Conservation (phyloP, 768 basidiomycete species). For the Inosperma sp. region DNA sequence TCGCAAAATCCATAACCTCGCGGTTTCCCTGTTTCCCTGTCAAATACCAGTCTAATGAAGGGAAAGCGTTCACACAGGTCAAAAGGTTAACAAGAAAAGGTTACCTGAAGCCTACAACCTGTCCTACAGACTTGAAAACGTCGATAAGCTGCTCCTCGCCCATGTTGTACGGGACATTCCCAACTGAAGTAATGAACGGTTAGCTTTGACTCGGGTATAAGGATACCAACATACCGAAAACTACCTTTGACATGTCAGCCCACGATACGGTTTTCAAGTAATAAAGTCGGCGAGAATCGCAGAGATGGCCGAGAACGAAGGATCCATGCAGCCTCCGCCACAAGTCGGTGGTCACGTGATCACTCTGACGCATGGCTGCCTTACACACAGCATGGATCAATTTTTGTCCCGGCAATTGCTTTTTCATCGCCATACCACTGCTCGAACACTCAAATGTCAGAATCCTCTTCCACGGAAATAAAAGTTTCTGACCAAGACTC, state of each 20-base stretch:
- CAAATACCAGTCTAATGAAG: conserved; percentile 68
- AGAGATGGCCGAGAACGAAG: no score
- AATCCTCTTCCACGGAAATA: no score
- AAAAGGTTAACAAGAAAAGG: background rate
- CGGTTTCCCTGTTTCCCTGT: conserved; percentile 91
- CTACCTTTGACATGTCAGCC: conserved; percentile 24
- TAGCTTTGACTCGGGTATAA: background rate
- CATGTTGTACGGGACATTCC: conserved; percentile 90
- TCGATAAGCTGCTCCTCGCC: conserved; percentile 84
- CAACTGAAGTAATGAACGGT: conserved; percentile 42
- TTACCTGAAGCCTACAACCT: conserved; percentile 85
- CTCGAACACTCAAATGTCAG: no score
- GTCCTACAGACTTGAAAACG: conserved; percentile 84
- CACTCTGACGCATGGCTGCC: no score
- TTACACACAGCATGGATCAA: no score
- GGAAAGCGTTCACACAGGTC: background rate
- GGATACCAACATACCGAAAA: conserved; percentile 25
- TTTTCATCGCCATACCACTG: no score
- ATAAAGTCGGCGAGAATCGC: no score
- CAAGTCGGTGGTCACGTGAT: no score
- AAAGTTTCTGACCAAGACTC: no score
- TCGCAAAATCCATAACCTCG: conserved; percentile 93
- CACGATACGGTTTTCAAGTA: background rate
- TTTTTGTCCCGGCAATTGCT: no score
- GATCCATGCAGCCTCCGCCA: no score